Evolutionary conservation across 148 eudicot species (phyloP), one percentile per base, ranked within the genome.

Genomic region (Vaccinium macrocarpon): DNA sequence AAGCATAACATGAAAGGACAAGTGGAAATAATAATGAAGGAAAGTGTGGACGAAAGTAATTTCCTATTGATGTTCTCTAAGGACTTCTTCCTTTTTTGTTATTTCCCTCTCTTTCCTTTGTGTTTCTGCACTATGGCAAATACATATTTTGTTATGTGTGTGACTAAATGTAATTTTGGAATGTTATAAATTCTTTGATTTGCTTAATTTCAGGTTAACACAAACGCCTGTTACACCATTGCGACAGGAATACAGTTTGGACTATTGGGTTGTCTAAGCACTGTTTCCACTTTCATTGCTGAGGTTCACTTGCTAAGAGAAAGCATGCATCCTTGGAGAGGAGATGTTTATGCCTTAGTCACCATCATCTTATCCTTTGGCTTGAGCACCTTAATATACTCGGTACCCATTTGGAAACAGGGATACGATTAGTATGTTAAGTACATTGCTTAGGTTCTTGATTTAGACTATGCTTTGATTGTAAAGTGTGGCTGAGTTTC

Each of bases 281-380:
- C 99, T 8, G 99, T 96, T 32, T 96, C 98, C 15, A 96, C 96
- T 8, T 94, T 94, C 87, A 88, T 96, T 82, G 95, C 95, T 2
- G 99, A 96, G 84, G 92, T 89, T 66, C 86, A 92, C 82, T 92
- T 90, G 7, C 91, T 96, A 94, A 90, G 92, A 82, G 86, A 82
- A 83, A 93, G 96, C 84, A 84, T 68, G 72, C 88, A 88, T 3
- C 89, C 95, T 0, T 93, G 95, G 98, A 91, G 95, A 86, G 97
- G 98, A 14, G 90, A 94, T 76, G 93, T 82, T 15, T 96, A 96
- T 88, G 99, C 93, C 64, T n/a, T 80, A 35, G 66, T 89, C 38
- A 94, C 99, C 3, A 82, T 92, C n/a, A 46, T 82, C 42, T n/a
- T 86, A 21, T 96, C 99, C 0, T 96, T 94, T 81, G 81, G 25